Percentiles rank a stretch among this genome's conserved stretches.
These are phyloP conservation scores for Sutorius australiensis DNA, from an alignment of 768 basidiomycete genomes.

Conservation along the genomic window DNA sequence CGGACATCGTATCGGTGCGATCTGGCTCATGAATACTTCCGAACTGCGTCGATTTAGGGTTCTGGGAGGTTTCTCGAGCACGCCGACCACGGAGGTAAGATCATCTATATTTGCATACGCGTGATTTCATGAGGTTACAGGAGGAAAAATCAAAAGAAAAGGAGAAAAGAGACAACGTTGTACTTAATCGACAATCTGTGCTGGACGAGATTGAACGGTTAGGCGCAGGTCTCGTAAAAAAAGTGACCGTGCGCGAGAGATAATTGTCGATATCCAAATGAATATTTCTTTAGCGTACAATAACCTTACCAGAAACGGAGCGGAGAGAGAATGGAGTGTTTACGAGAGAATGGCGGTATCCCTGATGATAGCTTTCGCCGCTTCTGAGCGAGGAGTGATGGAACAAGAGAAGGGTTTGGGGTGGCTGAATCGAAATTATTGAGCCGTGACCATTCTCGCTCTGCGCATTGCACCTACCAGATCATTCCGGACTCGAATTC, in stretches of 20 bases:
- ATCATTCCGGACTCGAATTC: conserved; percentile 30
- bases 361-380: conserved; percentile 23
- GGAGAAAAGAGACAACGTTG: conserved; percentile 54
- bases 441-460: background rate
- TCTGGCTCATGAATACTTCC: conserved; percentile 79
- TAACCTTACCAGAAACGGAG: background rate
- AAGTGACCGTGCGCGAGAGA: conserved; percentile 30
- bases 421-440: conserved; percentile 20
- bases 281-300: background rate
- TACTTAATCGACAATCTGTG: conserved; percentile 62
- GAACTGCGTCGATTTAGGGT: conserved; percentile 70
- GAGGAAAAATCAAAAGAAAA: conserved; percentile 37
- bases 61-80: conserved; percentile 74
- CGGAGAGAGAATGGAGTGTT: background rate
- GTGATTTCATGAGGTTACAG: conserved; percentile 10
- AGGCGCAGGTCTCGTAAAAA: conserved; percentile 63
- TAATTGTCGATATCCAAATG: background rate
- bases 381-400: conserved; percentile 31
- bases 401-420: conserved; percentile 29
- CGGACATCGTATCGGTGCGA: conserved; percentile 70
- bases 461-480: conserved; percentile 17
- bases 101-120: background rate
- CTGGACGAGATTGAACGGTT: conserved; percentile 74
- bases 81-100: conserved; percentile 42
- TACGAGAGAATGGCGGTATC: conserved; percentile 27